Conservation (phyloP, 371 early-diverging fungal genomes). For the Mortierella sp. region DNA sequence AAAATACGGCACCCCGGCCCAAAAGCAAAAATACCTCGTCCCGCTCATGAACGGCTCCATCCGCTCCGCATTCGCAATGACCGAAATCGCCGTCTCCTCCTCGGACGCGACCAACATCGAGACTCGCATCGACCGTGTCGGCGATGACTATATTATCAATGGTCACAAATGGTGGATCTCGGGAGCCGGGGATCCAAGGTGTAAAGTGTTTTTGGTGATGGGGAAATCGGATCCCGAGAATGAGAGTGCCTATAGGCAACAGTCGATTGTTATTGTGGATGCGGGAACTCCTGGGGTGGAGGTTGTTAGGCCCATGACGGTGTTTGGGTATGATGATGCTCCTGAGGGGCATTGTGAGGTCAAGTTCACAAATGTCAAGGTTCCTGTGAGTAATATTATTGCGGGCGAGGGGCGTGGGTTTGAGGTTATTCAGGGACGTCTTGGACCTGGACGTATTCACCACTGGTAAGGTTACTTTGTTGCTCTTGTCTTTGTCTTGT, state of each 20-base stretch:
- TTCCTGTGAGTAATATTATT: conserved; percentile 89
- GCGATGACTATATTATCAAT: conserved; percentile 86
- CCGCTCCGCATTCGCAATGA: conserved; percentile 98
- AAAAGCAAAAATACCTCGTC: conserved; percentile 88
- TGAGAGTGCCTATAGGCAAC: conserved; percentile 84
- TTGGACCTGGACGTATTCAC: conserved; percentile 91
- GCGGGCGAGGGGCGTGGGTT: conserved; percentile 97
- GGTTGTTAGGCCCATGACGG: conserved; percentile 86
- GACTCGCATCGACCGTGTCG: conserved; percentile 78
- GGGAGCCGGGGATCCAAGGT: conserved; percentile 95
- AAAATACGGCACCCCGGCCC: conserved; percentile 90
- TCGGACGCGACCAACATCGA: conserved; percentile 98
- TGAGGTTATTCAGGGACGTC: conserved; percentile 95
- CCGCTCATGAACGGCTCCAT: conserved; percentile 93
- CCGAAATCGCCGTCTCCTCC: conserved; percentile 93
- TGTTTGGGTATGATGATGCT: conserved; percentile 98
- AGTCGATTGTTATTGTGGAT: conserved; percentile 92
- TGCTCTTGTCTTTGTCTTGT: neutral
- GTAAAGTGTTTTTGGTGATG: conserved; percentile 91
- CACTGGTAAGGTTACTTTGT: conserved; percentile 63
- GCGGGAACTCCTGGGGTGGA: conserved; percentile 88
- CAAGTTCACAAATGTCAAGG: conserved; percentile 88
- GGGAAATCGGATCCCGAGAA: conserved; percentile 87
- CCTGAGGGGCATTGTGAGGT: conserved; percentile 96
- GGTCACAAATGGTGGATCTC: conserved; percentile 98